Evolutionary conservation across 1,139 yeast species (phyloP), one percentile per base, ranked within the genome.

Genomic region (Taphrina flavorubra): DNA sequence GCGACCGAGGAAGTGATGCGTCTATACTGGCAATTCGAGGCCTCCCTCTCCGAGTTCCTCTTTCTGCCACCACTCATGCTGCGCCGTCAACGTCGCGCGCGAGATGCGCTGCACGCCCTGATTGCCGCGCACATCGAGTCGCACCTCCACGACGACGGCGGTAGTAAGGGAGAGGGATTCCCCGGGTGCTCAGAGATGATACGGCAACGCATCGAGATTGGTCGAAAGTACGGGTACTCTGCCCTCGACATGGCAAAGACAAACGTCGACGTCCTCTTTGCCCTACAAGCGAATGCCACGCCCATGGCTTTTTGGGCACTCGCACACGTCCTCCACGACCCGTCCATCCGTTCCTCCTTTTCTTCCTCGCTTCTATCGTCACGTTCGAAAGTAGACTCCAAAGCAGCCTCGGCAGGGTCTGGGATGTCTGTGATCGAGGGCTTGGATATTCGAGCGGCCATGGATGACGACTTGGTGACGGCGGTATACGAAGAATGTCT

Each of bases 291-390:
- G 39, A 51, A 51, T 31, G 56, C 56, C 37, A 51, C 56, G 25
- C 56, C 56, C 36, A 51, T 51, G 56, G 37, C 37, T 6, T 51
- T 51, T 18, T 51, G 56, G 56, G 13, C 20, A 14, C 56, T 51
- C 37, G 56, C 56, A 3, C 56, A 51, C 56, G 16, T 51, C 56
- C 20, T 51, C n/a, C 11, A 25, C 16, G 25, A 16, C 13, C 13
- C 34, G 3, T n/a, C n/a, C n/a, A n/a, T n/a, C n/a, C n/a, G n/a
- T n/a, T n/a, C n/a, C 51, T 39, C 8, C 42, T 39, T 13, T 39
- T 13, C 42, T 10, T n/a, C n/a, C n/a, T n/a, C n/a, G n/a, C n/a
- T n/a, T n/a, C n/a, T n/a, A n/a, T n/a, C n/a, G n/a, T n/a, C n/a
- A n/a, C n/a, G n/a, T n/a, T n/a, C n/a, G n/a, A n/a, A n/a, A n/a